Evolutionary conservation across 805 yeast genomes (phyloP).

Genomic region (Ogataea nonfermentans): DNA sequence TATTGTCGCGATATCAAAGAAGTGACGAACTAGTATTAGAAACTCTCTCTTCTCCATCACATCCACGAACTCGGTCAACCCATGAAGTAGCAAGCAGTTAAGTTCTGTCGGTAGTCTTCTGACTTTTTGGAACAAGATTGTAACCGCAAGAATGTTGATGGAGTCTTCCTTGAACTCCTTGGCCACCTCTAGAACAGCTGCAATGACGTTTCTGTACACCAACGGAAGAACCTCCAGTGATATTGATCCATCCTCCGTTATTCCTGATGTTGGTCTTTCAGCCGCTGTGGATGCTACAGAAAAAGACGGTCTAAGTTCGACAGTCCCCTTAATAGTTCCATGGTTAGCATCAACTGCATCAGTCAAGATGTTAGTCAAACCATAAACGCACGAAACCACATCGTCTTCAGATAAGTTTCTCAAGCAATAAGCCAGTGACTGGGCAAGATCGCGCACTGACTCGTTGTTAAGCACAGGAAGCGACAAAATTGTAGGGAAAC

Average conservation of each 20-base stretch:
- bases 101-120: slow-evolving; percentile 46
- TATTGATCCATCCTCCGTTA: slow-evolving; percentile 20
- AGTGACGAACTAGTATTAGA: slow-evolving; percentile 54
- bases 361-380: slow-evolving; percentile 69
- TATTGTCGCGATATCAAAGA: slow-evolving; percentile 46
- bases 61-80: slow-evolving; percentile 62
- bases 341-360: slow-evolving; percentile 29
- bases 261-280: slow-evolving; percentile 13
- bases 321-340: slow-evolving; percentile 26
- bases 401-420: slow-evolving; percentile 74
- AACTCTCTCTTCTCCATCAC: slow-evolving; percentile 66
- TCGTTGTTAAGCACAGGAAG: slow-evolving; percentile 47
- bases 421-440: slow-evolving; percentile 62
- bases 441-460: slow-evolving; percentile 52
- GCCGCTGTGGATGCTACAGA: slow-evolving; percentile 12
- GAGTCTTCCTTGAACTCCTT: slow-evolving; percentile 65
- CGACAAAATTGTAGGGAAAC: slow-evolving; percentile 52
- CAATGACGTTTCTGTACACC: slow-evolving; percentile 63
- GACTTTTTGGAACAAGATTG: slow-evolving; percentile 79
- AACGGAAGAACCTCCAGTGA: slow-evolving; percentile 27
- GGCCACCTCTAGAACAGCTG: slow-evolving; percentile 66
- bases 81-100: slow-evolving; percentile 56
- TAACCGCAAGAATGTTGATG: slow-evolving; percentile 72
- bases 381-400: slow-evolving; percentile 79
- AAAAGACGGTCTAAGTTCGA: slow-evolving; percentile 14